Base-by-base conservation (phyloP, 2,329 filamentous ascomycete species). In the Polytolypa hystricis region DNA sequence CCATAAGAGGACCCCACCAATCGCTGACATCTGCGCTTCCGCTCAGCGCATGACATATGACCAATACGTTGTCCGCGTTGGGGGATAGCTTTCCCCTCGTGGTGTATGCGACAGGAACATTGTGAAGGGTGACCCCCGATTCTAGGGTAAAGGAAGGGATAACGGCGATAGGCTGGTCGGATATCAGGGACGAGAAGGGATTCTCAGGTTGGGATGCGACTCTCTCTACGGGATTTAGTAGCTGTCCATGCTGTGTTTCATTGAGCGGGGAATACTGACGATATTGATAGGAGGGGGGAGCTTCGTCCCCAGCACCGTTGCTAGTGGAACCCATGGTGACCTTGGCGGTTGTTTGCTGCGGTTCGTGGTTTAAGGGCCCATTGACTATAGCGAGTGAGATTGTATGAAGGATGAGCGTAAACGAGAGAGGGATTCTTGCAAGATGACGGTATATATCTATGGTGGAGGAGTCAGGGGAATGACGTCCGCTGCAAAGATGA, bases 61-160 rank as follows among this genome's bases (percentile, higher is more conserved):
- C 72, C 63, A 80, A 66, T 29, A 66, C 74, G 61, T 80, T 80
- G 59, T 79, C 71, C 30, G 63, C 53, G 17, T 62, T 59, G 2
- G 70, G 65, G 4, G 73, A 70, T 17, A 80, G 63, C 17, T 62
- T 62, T 40, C 76, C 76, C 39, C 72, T 71, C 3, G 71, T 74
- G 41, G 75, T 79, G 61, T 79, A 79, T 40, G 76, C 75, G 34
- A 80, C 65, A 2, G 71, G 73, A 11, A 79, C 73, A 74, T 96
- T 91, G 48, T 72, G 66, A 14, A 98, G 71, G 1, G 74, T 81
- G 16, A 82, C 84, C 33, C 91, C 91, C 2, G 87, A 96, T 61
- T 98, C 91, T 47, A 98, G 81, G 6, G 81, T 86, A 59, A 95
- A 94, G 17, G 79, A 79, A 2, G 91, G 89, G 38, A 98, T 75